Percentiles rank a stretch among this genome's conserved stretches.
Conservation (phyloP, 768 basidiomycete species). For the Tricholoma hemisulphureum region DNA sequence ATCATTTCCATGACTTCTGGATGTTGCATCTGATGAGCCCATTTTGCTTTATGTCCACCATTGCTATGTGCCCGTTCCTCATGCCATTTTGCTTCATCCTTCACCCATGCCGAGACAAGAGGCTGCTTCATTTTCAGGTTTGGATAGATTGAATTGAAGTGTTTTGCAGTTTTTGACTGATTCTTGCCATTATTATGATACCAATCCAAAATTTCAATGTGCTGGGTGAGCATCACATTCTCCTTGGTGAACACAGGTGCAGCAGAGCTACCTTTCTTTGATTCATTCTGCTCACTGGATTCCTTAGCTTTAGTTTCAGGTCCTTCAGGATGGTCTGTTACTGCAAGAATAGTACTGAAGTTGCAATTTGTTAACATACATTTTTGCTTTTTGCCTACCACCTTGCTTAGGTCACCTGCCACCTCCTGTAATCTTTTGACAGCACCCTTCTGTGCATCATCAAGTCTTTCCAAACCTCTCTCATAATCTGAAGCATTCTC, state of each 20-base stretch:
- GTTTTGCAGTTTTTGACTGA: no score
- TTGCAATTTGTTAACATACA: neutral
- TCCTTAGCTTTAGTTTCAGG: neutral
- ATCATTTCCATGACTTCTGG: no score
- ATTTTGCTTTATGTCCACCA: no score
- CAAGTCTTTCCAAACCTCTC: conserved; percentile 66
- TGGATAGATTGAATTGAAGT: conserved; percentile 24
- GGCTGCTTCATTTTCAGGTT: conserved; percentile 28
- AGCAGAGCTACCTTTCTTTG: neutral
- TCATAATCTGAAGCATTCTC: conserved; percentile 17
- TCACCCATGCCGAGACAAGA: no score
- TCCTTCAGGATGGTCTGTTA: neutral
- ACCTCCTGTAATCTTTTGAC: conserved; percentile 10
- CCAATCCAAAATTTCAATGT: no score
- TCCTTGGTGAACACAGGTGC: no score
- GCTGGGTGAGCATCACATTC: no score
- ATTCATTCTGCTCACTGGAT: neutral
- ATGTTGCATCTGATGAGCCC: no score
- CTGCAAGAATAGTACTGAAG: neutral
- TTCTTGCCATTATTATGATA: no score
- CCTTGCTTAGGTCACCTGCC: conserved; percentile 8
- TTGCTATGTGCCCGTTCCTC: no score
- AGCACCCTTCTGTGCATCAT: conserved; percentile 44
- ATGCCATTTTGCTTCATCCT: no score
- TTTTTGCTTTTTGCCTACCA: conserved; percentile 1